A percentile compares a stretch with the other conserved stretches of the same genome.
phyloP scores from a whole-genome alignment of 495 filamentous ascomycete genomes.

The Penicillium herquei region DNA sequence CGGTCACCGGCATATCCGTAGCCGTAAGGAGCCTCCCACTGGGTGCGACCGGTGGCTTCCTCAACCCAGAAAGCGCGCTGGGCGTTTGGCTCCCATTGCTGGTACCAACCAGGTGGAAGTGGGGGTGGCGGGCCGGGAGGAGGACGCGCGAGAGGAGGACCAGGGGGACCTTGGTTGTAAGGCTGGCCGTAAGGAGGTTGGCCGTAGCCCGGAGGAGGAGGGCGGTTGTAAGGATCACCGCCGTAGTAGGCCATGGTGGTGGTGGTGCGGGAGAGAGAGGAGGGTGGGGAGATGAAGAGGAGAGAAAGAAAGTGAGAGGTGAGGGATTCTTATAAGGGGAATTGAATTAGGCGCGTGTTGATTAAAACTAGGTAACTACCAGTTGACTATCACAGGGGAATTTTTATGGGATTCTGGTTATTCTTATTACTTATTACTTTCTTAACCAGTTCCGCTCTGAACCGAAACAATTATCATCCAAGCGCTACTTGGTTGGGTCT shows the following conservation, averaged over 20 bases:
- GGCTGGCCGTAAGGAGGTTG: conserved; percentile 17
- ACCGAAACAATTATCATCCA: too few relatives aligned
- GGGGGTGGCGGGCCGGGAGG: conserved; percentile 45
- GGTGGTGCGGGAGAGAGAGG: conserved; percentile 13
- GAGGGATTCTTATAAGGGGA: conserved; percentile 3
- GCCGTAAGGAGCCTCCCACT: conserved; percentile 54
- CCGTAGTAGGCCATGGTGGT: conserved; percentile 33
- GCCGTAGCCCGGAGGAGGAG: conserved; percentile 11
- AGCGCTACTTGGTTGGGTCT: too few relatives aligned
- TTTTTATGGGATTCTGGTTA: too few relatives aligned
- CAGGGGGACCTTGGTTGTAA: conserved; percentile 13
- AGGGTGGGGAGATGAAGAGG: neutral
- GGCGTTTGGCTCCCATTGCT: conserved; percentile 55
- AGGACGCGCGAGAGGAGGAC: conserved; percentile 21
- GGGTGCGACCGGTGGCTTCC: conserved; percentile 54
- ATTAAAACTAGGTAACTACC: neutral
- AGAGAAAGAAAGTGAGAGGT: conserved; percentile 3
- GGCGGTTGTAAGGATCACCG: conserved; percentile 22
- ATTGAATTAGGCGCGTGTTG: neutral
- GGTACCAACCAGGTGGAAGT: conserved; percentile 57
- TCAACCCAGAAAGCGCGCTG: conserved; percentile 63
- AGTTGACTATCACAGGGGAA: too few relatives aligned
- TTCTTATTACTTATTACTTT: too few relatives aligned
- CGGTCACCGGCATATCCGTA: conserved; percentile 18
- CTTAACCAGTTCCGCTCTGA: too few relatives aligned